phyloP scores from a whole-genome alignment of 768 basidiomycete species.

The Rhizopogon salebrosus region DNA sequence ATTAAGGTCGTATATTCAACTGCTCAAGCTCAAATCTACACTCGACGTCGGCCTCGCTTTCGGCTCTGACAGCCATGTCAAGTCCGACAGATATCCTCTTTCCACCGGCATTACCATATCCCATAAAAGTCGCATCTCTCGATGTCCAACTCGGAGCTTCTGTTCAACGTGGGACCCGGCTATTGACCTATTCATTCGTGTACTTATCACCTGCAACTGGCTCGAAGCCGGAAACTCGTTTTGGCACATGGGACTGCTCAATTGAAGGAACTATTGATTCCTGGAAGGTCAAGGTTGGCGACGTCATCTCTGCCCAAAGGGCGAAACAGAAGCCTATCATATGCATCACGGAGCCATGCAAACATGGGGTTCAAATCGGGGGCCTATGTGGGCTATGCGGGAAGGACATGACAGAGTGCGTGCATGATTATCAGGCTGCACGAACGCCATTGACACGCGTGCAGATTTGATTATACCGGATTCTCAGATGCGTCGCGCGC shows the following conservation, averaged over 20 bases:
- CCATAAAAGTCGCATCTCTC: constrained; percentile 74
- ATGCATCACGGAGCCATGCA: constrained; percentile 84
- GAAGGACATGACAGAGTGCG: constrained; percentile 90
- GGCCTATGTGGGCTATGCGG: constrained; percentile 94
- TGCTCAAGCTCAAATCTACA: background rate
- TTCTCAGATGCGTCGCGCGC: constrained; percentile 84
- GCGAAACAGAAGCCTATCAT: constrained; percentile 61
- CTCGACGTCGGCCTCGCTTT: background rate
- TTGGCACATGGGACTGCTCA: constrained; percentile 88
- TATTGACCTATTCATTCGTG: constrained; percentile 82
- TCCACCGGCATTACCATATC: constrained; percentile 78
- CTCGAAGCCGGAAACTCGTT: constrained; percentile 58
- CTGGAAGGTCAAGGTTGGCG: constrained; percentile 68
- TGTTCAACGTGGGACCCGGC: constrained; percentile 67
- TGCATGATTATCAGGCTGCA: constrained; percentile 10
- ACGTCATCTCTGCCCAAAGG: constrained; percentile 53
- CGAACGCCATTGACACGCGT: constrained; percentile 10
- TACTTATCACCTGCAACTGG: constrained; percentile 43
- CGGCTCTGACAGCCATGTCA: constrained; percentile 32
- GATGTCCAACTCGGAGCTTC: constrained; percentile 39
- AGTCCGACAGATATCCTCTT: constrained; percentile 72
- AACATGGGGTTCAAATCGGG: constrained; percentile 88
- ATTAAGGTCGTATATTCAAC: constrained; percentile 1
- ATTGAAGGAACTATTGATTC: constrained; percentile 71
- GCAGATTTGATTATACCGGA: constrained; percentile 79